Conservation (phyloP, 345 rosid genomes). For the Eucalyptus pauciflora region DNA sequence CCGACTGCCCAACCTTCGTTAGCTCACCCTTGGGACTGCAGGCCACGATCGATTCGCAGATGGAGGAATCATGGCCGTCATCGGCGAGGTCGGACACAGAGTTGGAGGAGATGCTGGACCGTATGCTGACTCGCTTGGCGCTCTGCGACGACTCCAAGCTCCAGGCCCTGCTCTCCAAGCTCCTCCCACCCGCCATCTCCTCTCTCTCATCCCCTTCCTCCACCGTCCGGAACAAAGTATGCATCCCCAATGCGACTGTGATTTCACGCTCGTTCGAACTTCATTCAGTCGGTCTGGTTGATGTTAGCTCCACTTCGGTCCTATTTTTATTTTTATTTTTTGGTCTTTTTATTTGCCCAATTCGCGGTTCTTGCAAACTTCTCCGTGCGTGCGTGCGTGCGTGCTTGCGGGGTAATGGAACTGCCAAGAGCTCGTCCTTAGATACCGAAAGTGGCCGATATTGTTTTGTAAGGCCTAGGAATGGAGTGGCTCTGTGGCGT, state of each 20-base stretch:
- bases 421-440: neutral
- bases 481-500: neutral
- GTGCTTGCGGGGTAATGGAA: neutral
- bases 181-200: conserved; percentile 69
- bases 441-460: neutral
- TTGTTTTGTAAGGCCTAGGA: no score
- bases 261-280: neutral
- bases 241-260: neutral
- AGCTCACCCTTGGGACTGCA: neutral
- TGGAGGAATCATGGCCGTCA: conserved; percentile 43
- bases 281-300: neutral
- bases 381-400: neutral
- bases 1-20: neutral
- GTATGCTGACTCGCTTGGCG: conserved; percentile 83
- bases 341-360: neutral
- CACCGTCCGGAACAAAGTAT: conserved; percentile 63
- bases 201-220: conserved; percentile 60
- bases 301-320: neutral
- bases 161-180: conserved; percentile 53
- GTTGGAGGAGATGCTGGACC: conserved; percentile 76
- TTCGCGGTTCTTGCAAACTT: neutral
- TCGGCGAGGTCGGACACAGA: conserved; percentile 44
- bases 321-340: no score
- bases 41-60: neutral
- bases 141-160: conserved; percentile 82